A percentile compares a stretch with the other conserved stretches of the same genome.
phyloP scores from a whole-genome alignment of 805 yeast species.

The Wickerhamomyces ciferrii region DNA sequence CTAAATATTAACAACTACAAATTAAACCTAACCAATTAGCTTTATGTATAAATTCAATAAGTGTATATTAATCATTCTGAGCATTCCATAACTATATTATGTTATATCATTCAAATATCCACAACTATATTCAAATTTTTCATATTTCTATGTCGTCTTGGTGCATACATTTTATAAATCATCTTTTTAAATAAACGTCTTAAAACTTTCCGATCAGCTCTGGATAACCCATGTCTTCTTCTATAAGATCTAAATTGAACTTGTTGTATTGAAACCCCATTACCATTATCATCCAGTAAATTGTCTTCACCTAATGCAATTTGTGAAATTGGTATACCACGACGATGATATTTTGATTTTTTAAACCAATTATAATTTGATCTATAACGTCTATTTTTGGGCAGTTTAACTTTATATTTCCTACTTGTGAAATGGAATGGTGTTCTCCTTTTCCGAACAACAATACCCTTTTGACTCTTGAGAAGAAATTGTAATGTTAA shows the following conservation, averaged over 20 bases:
- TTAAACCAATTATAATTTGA: neutral
- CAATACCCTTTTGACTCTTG: slow-evolving; percentile 4
- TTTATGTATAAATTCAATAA: too few relatives aligned
- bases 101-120: neutral
- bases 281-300: neutral
- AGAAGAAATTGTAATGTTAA: slow-evolving; percentile 14
- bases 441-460: slow-evolving; percentile 13
- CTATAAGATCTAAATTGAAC: neutral
- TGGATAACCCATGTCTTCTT: neutral
- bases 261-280: neutral
- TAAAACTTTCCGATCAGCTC: neutral
- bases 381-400: neutral
- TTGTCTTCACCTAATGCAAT: neutral
- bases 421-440: slow-evolving; percentile 19
- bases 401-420: slow-evolving; percentile 18
- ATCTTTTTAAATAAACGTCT: neutral
- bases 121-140: neutral
- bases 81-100: too few relatives aligned
- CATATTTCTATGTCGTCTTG: neutral
- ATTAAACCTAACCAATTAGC: too few relatives aligned
- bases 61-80: too few relatives aligned
- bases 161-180: neutral
- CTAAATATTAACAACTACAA: too few relatives aligned
- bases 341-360: neutral
- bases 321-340: neutral